Evolutionary conservation across 139 green algal species (phyloP).

Genomic region (Limnomonas spitsbergensis): DNA sequence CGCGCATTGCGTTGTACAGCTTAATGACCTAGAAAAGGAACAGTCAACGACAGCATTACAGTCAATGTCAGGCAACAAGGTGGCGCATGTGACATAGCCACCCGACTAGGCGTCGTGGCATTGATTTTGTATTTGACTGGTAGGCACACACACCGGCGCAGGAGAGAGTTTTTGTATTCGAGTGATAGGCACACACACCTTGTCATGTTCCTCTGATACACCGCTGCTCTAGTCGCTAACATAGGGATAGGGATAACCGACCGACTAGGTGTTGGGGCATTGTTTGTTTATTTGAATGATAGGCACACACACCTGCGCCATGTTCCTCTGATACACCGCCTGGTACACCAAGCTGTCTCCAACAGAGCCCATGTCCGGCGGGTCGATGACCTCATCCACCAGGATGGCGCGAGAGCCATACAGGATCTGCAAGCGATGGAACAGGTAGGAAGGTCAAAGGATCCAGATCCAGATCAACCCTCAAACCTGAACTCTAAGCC

Average conservation of each 20-base stretch:
- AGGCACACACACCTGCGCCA: conserved; percentile 6
- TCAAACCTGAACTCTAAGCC: background rate
- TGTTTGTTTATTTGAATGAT: background rate
- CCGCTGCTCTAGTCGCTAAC: too few relatives aligned
- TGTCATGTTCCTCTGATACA: background rate
- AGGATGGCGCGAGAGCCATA: conserved; percentile 14
- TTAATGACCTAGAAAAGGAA: background rate
- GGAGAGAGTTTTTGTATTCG: background rate
- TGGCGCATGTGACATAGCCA: background rate
- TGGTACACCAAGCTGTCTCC: background rate
- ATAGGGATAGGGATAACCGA: too few relatives aligned
- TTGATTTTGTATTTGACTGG: background rate
- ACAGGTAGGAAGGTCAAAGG: too few relatives aligned
- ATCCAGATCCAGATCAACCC: too few relatives aligned
- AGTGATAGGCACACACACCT: background rate
- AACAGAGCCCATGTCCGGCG: too few relatives aligned
- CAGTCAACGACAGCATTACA: too few relatives aligned
- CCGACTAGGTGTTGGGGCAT: background rate
- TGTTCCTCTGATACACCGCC: background rate
- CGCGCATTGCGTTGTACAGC: background rate
- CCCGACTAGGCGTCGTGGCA: background rate
- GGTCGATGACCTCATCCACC: conserved; percentile 12
- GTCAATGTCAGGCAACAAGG: too few relatives aligned
- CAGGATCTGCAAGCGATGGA: conserved; percentile 15
- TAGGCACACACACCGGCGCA: background rate